Base-by-base conservation (phyloP, 2,329 filamentous ascomycete genomes). In the Curvularia sp. region DNA sequence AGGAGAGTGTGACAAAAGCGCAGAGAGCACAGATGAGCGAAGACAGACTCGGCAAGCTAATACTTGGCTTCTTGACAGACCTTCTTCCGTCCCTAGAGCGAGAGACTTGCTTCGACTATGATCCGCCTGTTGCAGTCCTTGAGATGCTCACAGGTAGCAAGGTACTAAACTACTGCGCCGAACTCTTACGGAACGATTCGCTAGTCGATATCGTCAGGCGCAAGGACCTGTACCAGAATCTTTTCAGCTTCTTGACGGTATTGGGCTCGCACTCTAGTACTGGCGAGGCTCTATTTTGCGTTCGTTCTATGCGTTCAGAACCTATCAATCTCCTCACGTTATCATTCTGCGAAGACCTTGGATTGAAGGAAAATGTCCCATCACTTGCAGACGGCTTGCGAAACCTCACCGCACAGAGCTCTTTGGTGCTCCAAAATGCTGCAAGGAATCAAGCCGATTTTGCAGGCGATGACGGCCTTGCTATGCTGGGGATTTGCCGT, bases 111-210 rank as follows among this genome's bases (percentile, higher is more conserved):
- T 76, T 78, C 56, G 72, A 78, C 56, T 39, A 57, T 31, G 63
- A 72, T 18, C 72, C 77, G 18, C 71, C 76, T 3, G 44, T 49
- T 5, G 64, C 61, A 5, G 51, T 80, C 1, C 42, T 61, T 41
- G 66, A 71, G 2, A 74, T 81, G 65, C 66, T 81, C 8, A 60
- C 70, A 10, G 58, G 75, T 8, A 77, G 75, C 55, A 74, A 75
- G 28, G 57, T 81, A 9, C 62, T 80, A 9, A 72, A 77, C 35
- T 75, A 73, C 35, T 69, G 71, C 13, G 75, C 75, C 1, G 74
- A 80, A 22, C 65, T 81, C 2, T 61, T 82, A 8, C 69, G 77
- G 10, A 79, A 80, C 60, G 79, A 80, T 55, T 77, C 77, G 7
- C 57, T 81, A 10, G 72, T 76, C 22, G 76, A 82, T 51, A 65